These are phyloP conservation scores for Carallia brachiata DNA, from an alignment of 345 rosid genomes.

Conservation along the genomic window DNA sequence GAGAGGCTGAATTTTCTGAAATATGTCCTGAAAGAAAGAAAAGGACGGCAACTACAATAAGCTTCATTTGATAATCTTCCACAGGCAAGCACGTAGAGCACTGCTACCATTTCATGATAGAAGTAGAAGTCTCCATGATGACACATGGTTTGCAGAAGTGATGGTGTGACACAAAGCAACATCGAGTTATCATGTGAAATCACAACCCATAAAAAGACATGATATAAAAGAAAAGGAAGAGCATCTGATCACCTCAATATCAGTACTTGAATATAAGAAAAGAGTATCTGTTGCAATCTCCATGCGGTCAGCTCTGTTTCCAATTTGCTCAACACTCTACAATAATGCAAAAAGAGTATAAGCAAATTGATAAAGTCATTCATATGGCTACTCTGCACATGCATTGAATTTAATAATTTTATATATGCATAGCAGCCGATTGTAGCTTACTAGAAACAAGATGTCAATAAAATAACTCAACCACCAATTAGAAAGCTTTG, in stretches of 20 bases:
- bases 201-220: not conserved
- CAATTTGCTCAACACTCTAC: conserved; percentile 93
- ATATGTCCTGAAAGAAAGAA: conserved; percentile 60
- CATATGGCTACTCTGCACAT: not conserved
- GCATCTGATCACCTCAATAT: conserved; percentile 60
- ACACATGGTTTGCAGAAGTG: not conserved
- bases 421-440: not conserved
- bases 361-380: not conserved
- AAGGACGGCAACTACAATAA: conserved; percentile 4
- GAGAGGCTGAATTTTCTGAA: conserved; percentile 55
- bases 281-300: conserved; percentile 58
- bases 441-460: not conserved
- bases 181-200: not conserved
- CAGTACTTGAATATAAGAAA: conserved; percentile 79
- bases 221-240: not conserved
- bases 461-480: not conserved
- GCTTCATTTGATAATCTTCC: not conserved
- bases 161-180: not conserved
- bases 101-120: not conserved
- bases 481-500: not conserved
- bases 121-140: not conserved
- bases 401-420: not conserved
- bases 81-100: not conserved
- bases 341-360: conserved; percentile 7
- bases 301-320: conserved; percentile 82